These are phyloP conservation scores for Tilletia walkeri DNA, from an alignment of 1,284 basidiomycete genomes.

Conservation along the genomic window DNA sequence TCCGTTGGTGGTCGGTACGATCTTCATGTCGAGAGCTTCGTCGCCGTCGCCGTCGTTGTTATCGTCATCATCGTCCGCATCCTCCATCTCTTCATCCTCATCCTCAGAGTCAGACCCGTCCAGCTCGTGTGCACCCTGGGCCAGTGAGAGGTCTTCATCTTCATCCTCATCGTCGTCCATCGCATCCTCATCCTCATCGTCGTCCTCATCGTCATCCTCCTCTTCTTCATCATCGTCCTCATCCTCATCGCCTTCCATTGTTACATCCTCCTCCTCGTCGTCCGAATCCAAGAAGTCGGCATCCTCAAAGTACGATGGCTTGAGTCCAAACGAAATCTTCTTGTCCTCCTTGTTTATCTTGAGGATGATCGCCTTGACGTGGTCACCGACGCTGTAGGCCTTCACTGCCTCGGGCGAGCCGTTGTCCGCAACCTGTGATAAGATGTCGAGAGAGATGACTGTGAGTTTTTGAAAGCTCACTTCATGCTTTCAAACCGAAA, in stretches of 20 bases:
- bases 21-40: slow-evolving; percentile 13
- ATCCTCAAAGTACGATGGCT: slow-evolving; percentile 75
- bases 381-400: slow-evolving; percentile 81
- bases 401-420: slow-evolving; percentile 68
- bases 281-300: slow-evolving; percentile 55
- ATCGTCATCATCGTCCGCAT: slow-evolving; percentile 47
- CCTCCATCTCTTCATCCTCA: slow-evolving; percentile 39
- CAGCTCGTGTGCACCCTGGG: slow-evolving; percentile 33
- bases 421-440: slow-evolving; percentile 79
- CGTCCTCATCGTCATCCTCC: slow-evolving; percentile 30
- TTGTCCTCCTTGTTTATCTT: slow-evolving; percentile 71
- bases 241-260: slow-evolving; percentile 26
- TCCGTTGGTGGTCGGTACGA: background rate
- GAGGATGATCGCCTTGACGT: slow-evolving; percentile 75
- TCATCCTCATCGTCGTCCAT: slow-evolving; percentile 34
- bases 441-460: background rate
- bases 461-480: background rate
- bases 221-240: slow-evolving; percentile 29
- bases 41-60: slow-evolving; percentile 25
- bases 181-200: slow-evolving; percentile 2
- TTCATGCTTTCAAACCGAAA: background rate
- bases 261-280: slow-evolving; percentile 56
- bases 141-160: slow-evolving; percentile 25
- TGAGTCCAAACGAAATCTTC: slow-evolving; percentile 81
- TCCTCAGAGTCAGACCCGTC: slow-evolving; percentile 52